Evolutionary conservation across 2,329 filamentous ascomycete genomes (phyloP).

Genomic region (Chaetomiaceae sp.): DNA sequence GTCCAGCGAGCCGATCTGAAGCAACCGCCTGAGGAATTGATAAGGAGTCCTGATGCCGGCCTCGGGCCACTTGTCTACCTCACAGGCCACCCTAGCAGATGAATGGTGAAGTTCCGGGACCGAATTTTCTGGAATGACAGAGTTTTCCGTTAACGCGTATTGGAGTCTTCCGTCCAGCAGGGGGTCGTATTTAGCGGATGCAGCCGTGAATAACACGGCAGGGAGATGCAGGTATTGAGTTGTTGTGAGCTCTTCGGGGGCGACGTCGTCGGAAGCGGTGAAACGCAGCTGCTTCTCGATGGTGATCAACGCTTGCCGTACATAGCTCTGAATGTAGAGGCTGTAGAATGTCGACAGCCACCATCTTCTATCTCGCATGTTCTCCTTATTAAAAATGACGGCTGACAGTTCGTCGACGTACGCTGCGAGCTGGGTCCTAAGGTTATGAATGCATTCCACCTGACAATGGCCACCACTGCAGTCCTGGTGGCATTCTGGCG

Average conservation of each 20-base stretch:
- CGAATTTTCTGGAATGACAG: constrained; percentile 27
- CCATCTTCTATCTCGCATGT: constrained; percentile 31
- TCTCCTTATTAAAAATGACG: constrained; percentile 33
- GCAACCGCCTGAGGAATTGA: constrained; percentile 29
- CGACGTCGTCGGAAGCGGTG: constrained; percentile 25
- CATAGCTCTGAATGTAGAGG: constrained; percentile 32
- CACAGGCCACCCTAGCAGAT: constrained; percentile 27
- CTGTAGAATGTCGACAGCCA: constrained; percentile 34
- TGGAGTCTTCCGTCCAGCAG: constrained; percentile 29
- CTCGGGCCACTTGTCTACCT: constrained; percentile 28
- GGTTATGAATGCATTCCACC: constrained; percentile 29
- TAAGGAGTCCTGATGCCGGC: constrained; percentile 31
- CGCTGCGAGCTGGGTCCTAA: constrained; percentile 24
- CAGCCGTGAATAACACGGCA: constrained; percentile 31
- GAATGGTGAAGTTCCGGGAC: constrained; percentile 30
- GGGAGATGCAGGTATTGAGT: constrained; percentile 31
- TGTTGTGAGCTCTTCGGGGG: constrained; percentile 27
- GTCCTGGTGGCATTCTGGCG: constrained; percentile 22
- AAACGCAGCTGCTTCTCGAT: constrained; percentile 31
- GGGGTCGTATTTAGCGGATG: constrained; percentile 33
- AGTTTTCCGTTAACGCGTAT: constrained; percentile 28
- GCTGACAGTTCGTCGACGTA: constrained; percentile 32
- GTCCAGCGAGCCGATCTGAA: constrained; percentile 32
- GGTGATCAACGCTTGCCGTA: constrained; percentile 29
- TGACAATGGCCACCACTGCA: constrained; percentile 28